phyloP scores from a whole-genome alignment of 2,329 filamentous ascomycete species.

The Fusarium begoniae region DNA sequence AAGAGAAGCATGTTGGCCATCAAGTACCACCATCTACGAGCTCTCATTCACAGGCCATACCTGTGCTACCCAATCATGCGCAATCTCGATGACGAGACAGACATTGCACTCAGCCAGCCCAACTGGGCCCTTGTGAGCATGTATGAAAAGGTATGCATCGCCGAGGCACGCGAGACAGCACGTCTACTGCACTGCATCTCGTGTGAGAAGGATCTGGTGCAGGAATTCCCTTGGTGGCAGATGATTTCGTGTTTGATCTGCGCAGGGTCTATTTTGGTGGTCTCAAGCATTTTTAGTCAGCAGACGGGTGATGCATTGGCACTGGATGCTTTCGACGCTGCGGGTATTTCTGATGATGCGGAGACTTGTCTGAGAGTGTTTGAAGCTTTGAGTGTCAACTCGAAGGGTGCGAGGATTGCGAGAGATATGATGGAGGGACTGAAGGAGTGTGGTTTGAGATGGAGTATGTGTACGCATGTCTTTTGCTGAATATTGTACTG shows the following conservation, averaged over 20 bases:
- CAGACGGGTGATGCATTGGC: not conserved
- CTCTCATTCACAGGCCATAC: not conserved
- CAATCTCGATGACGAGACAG: not conserved
- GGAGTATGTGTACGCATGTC: not conserved
- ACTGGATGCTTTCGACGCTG: not conserved
- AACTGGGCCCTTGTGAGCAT: not conserved
- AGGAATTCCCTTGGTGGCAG: not conserved
- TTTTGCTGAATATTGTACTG: fast-evolving
- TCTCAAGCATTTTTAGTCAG: not conserved
- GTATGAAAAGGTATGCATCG: not conserved
- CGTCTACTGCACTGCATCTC: not conserved
- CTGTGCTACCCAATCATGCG: not conserved
- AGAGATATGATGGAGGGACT: not conserved
- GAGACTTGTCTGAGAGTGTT: not conserved
- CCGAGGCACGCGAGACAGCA: not conserved
- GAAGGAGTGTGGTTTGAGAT: not conserved
- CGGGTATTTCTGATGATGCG: not conserved
- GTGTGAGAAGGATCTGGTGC: not conserved
- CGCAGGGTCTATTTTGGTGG: not conserved
- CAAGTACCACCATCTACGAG: not conserved
- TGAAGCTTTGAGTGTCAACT: not conserved
- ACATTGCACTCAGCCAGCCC: not conserved
- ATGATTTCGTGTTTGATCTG: not conserved
- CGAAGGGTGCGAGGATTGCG: not conserved
- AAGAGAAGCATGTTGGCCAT: not conserved